These are phyloP conservation scores for Pleurotus tuber-regium DNA, from an alignment of 768 basidiomycete genomes.

Conservation along the genomic window DNA sequence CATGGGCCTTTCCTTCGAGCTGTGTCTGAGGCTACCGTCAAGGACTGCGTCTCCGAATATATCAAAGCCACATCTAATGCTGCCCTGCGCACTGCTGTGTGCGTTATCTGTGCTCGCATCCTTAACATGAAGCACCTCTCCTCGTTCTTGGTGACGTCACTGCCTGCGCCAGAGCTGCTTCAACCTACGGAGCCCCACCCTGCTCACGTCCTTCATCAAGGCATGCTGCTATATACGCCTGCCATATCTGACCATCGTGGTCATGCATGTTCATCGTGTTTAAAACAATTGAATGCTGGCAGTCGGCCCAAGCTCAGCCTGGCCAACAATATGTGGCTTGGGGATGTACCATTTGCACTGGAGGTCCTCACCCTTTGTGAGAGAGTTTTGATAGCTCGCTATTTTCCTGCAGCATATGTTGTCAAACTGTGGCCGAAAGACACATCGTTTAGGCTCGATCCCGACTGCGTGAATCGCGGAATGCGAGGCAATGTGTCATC, in stretches of 20 bases:
- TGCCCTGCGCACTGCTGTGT: too few relatives aligned
- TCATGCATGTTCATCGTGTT: not conserved
- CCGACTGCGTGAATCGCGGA: not conserved
- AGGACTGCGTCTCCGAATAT: too few relatives aligned
- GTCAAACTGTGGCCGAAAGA: slow-evolving; percentile 20
- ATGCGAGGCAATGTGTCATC: slow-evolving; percentile 22
- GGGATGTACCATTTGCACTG: slow-evolving; percentile 16
- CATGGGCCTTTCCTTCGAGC: too few relatives aligned
- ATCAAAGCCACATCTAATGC: too few relatives aligned
- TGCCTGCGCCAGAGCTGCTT: too few relatives aligned
- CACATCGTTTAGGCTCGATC: not conserved
- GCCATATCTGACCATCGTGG: not conserved
- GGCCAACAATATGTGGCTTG: slow-evolving; percentile 26
- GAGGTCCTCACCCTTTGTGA: slow-evolving; percentile 20
- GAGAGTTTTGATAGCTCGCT: slow-evolving; percentile 18
- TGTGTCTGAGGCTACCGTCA: too few relatives aligned
- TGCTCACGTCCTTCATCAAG: not conserved
- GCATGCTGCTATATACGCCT: not conserved
- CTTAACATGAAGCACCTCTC: too few relatives aligned
- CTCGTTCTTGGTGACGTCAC: too few relatives aligned
- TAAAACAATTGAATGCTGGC: not conserved
- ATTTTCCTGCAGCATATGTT: slow-evolving; percentile 18
- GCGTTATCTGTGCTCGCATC: too few relatives aligned
- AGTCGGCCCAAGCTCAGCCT: not conserved
- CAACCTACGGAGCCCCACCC: not conserved